Conservation (phyloP, 129 eudicot species). For the Helianthus tuberosus region DNA sequence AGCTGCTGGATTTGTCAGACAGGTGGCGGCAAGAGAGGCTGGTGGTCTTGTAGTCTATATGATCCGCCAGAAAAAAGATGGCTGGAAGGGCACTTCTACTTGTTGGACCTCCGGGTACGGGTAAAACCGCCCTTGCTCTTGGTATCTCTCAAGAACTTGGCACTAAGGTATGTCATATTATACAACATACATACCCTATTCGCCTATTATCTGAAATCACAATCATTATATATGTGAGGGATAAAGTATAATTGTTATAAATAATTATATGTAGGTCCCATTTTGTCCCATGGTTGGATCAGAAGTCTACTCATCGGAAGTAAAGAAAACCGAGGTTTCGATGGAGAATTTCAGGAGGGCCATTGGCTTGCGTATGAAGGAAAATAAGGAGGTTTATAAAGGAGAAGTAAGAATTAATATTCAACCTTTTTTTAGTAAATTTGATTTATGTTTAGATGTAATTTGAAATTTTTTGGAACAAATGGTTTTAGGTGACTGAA, state of each 20-base stretch:
- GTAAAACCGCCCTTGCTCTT: conserved; percentile 96
- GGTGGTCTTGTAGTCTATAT: conserved; percentile 95
- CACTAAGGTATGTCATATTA: conserved; percentile 71
- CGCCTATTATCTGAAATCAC: too few species aligned
- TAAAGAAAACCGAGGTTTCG: conserved; percentile 94
- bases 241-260: too few species aligned
- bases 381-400: conserved; percentile 97
- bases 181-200: too few species aligned
- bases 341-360: conserved; percentile 99
- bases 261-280: conserved; percentile 64
- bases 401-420: conserved; percentile 73
- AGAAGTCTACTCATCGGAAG: conserved; percentile 98
- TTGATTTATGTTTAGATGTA: not conserved
- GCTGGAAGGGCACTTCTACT: conserved; percentile 88
- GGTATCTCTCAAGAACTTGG: conserved; percentile 97
- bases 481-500: conserved; percentile 80
- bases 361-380: conserved; percentile 97
- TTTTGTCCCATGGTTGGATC: conserved; percentile 99
- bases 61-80: conserved; percentile 97
- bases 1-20: conserved; percentile 99
- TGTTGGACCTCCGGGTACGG: conserved; percentile 99
- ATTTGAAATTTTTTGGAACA: not conserved
- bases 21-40: conserved; percentile 91
- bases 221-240: too few species aligned
- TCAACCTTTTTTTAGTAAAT: conserved; percentile 1